Evolutionary conservation across 75 land plant species (phyloP).

Genomic region (Selaginella moellendorffii): DNA sequence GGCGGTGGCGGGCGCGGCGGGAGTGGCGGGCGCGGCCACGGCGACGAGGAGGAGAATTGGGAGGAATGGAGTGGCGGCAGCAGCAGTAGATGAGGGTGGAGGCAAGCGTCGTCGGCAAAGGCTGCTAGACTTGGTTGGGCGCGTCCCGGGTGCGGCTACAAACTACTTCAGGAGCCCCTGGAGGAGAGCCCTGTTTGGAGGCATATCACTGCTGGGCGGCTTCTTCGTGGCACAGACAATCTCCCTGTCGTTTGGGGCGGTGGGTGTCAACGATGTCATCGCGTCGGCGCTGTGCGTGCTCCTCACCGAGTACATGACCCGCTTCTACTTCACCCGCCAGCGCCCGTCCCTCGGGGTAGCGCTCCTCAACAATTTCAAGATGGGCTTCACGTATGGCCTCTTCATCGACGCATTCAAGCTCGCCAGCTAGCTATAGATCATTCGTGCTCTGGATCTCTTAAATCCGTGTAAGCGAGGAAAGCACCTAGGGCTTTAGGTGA

Average conservation of each 20-base stretch:
- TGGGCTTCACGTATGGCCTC: constrained; percentile 97
- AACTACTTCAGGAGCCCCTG: constrained; percentile 81
- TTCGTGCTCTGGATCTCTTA: too few species aligned
- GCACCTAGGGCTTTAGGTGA: too few species aligned
- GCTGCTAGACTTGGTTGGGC: too few species aligned
- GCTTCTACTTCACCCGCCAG: constrained; percentile 71
- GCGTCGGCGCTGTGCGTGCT: constrained; percentile 90
- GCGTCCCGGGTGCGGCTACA: constrained; percentile 56
- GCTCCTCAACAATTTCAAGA: constrained; percentile 92
- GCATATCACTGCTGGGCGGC: constrained; percentile 80
- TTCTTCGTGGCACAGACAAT: constrained; percentile 98
- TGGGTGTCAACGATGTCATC: constrained; percentile 98
- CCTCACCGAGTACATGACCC: constrained; percentile 80
- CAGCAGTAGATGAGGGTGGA: too few species aligned
- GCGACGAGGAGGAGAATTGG: too few species aligned
- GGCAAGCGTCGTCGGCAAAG: too few species aligned
- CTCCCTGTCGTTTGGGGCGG: constrained; percentile 94
- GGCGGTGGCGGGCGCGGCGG: too few species aligned
- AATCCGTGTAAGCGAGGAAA: too few species aligned
- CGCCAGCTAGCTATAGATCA: too few species aligned
- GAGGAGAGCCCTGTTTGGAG: constrained; percentile 80
- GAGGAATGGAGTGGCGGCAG: too few species aligned
- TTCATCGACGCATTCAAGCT: constrained; percentile 99
- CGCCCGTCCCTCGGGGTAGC: constrained; percentile 71
- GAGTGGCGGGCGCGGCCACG: too few species aligned